phyloP scores from a whole-genome alignment of 805 yeast genomes.

The Ogataea paradorogensis region DNA sequence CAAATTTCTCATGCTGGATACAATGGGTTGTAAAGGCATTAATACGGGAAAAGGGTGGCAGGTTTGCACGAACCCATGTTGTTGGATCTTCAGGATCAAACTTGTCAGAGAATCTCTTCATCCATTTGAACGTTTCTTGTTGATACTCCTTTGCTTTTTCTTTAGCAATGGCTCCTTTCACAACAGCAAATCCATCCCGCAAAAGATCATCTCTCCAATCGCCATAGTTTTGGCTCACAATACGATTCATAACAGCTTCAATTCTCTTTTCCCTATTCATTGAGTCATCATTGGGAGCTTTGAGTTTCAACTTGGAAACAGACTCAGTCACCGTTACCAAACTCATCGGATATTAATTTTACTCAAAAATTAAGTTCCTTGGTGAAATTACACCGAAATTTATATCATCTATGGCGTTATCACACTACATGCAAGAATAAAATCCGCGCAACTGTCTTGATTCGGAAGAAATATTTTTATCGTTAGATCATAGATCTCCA shows the following conservation, averaged over 20 bases:
- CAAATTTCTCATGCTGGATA: conserved; percentile 31
- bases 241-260: background rate
- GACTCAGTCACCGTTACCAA: too few relatives aligned
- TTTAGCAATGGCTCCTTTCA: conserved; percentile 29
- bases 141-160: conserved; percentile 27
- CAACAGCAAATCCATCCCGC: conserved; percentile 32
- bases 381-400: too few relatives aligned
- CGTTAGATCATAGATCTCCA: conserved; percentile 17
- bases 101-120: conserved; percentile 21
- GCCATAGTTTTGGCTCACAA: conserved; percentile 1
- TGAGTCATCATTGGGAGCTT: background rate
- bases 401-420: too few relatives aligned
- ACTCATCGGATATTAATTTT: too few relatives aligned
- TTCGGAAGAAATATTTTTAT: too few relatives aligned
- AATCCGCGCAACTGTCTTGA: too few relatives aligned
- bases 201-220: conserved; percentile 27
- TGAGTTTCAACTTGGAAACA: too few relatives aligned
- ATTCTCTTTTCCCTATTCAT: background rate
- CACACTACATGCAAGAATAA: too few relatives aligned
- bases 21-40: conserved; percentile 22
- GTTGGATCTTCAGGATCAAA: conserved; percentile 26
- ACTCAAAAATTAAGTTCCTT: too few relatives aligned
- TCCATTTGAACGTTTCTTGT: conserved; percentile 23
- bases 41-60: conserved; percentile 26
- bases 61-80: conserved; percentile 31